phyloP scores from a whole-genome alignment of 768 basidiomycete genomes.

The Hypsizygus marmoreus region DNA sequence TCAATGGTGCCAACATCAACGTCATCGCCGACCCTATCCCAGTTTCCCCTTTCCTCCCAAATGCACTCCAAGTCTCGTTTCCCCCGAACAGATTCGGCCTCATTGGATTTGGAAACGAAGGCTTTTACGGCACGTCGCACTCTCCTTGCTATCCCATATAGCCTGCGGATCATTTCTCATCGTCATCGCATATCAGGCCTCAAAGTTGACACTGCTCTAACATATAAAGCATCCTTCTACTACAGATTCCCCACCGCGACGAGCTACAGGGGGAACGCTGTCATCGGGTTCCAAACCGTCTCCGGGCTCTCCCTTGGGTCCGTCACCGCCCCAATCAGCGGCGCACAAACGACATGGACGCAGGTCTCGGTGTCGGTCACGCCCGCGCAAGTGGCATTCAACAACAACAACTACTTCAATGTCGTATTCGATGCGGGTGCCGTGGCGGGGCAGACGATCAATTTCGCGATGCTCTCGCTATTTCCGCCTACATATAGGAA shows the following conservation, averaged over 20 bases:
- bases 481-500: conserved; percentile 69
- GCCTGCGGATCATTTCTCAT: background rate
- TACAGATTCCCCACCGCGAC: conserved; percentile 53
- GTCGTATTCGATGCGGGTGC: conserved; percentile 47
- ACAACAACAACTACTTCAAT: conserved; percentile 40
- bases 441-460: conserved; percentile 43
- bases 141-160: background rate
- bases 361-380: conserved; percentile 44
- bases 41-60: conserved; percentile 61
- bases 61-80: conserved; percentile 54
- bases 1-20: conserved; percentile 47
- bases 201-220: conserved; percentile 50
- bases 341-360: conserved; percentile 51
- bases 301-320: conserved; percentile 46
- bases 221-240: conserved; percentile 62
- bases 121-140: conserved; percentile 49
- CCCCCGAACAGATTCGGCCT: conserved; percentile 40
- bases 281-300: conserved; percentile 47
- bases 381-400: conserved; percentile 25
- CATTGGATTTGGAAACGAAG: conserved; percentile 59
- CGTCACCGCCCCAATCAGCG: conserved; percentile 36
- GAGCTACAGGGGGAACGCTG: conserved; percentile 40
- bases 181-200: conserved; percentile 42
- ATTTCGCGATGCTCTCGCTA: conserved; percentile 62
- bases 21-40: conserved; percentile 54